Evolutionary conservation across 2,329 filamentous ascomycete species (phyloP).

Genomic region (Curvularia hawaiiensis): DNA sequence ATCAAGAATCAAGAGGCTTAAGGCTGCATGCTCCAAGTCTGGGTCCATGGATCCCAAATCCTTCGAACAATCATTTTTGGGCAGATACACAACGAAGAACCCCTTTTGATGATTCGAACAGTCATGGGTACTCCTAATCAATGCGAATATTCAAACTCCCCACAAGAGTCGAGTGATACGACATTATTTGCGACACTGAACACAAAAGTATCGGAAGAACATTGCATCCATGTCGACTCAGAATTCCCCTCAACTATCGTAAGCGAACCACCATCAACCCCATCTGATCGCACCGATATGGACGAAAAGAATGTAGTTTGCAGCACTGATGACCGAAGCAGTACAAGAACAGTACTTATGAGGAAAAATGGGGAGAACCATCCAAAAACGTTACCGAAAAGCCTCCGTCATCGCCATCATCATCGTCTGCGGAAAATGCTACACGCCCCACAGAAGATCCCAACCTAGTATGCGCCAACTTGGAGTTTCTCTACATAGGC

Average conservation of each 20-base stretch:
- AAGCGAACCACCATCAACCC: background rate
- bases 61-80: background rate
- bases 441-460: slow-evolving; percentile 37
- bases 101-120: background rate
- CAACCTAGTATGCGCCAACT: slow-evolving; percentile 33
- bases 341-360: slow-evolving; percentile 22
- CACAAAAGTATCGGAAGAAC: background rate
- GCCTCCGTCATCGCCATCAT: too few relatives aligned
- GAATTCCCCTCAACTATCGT: background rate
- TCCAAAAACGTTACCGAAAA: slow-evolving; percentile 42
- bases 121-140: background rate
- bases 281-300: background rate
- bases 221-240: background rate
- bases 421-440: slow-evolving; percentile 29
- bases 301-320: background rate
- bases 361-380: slow-evolving; percentile 38
- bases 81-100: background rate
- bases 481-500: background rate
- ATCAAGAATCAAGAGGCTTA: too few relatives aligned
- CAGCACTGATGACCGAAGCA: slow-evolving; percentile 19
- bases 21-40: background rate
- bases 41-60: background rate
- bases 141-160: background rate
- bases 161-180: background rate
- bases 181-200: background rate